Evolutionary conservation across 2,329 filamentous ascomycete genomes (phyloP), one percentile per base, ranked within the genome.

Genomic region (Cytospora piceicola): DNA sequence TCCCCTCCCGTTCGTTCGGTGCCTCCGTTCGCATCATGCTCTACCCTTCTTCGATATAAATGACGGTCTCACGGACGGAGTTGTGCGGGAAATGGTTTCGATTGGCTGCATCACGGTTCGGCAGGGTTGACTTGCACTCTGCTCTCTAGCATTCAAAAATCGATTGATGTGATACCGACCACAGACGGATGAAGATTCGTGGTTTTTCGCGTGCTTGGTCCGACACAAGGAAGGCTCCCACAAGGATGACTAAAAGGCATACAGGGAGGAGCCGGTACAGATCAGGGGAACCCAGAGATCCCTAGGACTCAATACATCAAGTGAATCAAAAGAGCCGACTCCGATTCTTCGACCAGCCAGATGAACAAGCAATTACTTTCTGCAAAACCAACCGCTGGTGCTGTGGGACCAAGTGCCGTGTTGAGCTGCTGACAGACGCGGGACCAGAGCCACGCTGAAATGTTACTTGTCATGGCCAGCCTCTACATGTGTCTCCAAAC

Each of bases 41-140:
- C 83, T 97, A 97, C 88, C 93, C 93, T 82, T 96, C 93, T 79
- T 93, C 92, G 85, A 95, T 97, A 90, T 97, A 94, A 90, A 83
- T 76, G 78, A 77, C 77, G 77, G 77, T 72, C 77, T 79, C 61
- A 68, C 59, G 68, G 65, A 67, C 69, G 70, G 70, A 71, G 69
- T 71, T 71, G 69, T 54, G 67, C 63, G 66, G 70, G 68, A 65
- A 70, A 68, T 66, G 69, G 66, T 67, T 70, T 67, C 59, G 65
- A 69, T 66, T 67, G 68, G 70, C 63, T 71, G 69, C 70, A 70
- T 71, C 66, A 67, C 65, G 70, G 69, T 69, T 67, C 62, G 65
- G 65, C 52, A 63, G 65, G 67, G 65, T 58, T 63, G 54, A 59
- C 60, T 67, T 56, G 63, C 60, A 52, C 57, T 62, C 65, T 67